A percentile compares a stretch with the other conserved stretches of the same genome.
These are phyloP conservation scores for Kwoniella sp. DNA, from an alignment of 768 basidiomycete genomes.

Conservation along the genomic window DNA sequence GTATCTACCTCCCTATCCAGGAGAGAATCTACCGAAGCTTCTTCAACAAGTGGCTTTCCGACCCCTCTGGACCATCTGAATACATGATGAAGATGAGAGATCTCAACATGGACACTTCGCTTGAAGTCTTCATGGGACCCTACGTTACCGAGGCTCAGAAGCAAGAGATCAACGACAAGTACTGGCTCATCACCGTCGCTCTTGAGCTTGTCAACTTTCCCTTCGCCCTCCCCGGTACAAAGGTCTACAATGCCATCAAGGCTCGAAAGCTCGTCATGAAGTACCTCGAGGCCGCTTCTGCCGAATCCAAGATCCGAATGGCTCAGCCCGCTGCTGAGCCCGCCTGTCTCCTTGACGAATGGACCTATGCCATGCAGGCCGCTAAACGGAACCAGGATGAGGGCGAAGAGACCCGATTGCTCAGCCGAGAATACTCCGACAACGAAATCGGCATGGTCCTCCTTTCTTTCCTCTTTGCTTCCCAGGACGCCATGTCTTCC, in stretches of 20 bases:
- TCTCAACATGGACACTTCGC: conserved; percentile 95
- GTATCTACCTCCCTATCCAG: conserved; percentile 81
- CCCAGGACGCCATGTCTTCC: conserved; percentile 97
- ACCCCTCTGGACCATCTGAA: conserved; percentile 59
- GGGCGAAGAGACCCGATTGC: conserved; percentile 66
- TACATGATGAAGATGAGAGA: conserved; percentile 87
- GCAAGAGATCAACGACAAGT: conserved; percentile 82
- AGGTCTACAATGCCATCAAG: conserved; percentile 89
- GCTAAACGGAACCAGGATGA: conserved; percentile 43
- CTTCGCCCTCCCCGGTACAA: conserved; percentile 89
- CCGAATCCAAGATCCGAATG: conserved; percentile 77
- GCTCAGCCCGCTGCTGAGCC: conserved; percentile 71
- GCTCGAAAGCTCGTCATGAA: conserved; percentile 79
- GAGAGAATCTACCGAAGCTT: conserved; percentile 78
- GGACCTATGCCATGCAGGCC: conserved; percentile 76
- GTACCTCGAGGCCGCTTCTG: conserved; percentile 71
- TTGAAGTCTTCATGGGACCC: conserved; percentile 89
- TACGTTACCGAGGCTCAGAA: conserved; percentile 82
- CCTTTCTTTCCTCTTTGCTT: conserved; percentile 93
- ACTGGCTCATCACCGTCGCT: conserved; percentile 92
- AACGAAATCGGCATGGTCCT: conserved; percentile 96
- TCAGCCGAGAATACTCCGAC: conserved; percentile 74
- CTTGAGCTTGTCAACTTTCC: conserved; percentile 99
- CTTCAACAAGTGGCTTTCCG: conserved; percentile 71
- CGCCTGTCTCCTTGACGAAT: conserved; percentile 88